A percentile compares a stretch with the other conserved stretches of the same genome.
These are phyloP conservation scores for Gaeumannomyces tritici DNA, from an alignment of 2,329 filamentous ascomycete species.

Conservation along the genomic window DNA sequence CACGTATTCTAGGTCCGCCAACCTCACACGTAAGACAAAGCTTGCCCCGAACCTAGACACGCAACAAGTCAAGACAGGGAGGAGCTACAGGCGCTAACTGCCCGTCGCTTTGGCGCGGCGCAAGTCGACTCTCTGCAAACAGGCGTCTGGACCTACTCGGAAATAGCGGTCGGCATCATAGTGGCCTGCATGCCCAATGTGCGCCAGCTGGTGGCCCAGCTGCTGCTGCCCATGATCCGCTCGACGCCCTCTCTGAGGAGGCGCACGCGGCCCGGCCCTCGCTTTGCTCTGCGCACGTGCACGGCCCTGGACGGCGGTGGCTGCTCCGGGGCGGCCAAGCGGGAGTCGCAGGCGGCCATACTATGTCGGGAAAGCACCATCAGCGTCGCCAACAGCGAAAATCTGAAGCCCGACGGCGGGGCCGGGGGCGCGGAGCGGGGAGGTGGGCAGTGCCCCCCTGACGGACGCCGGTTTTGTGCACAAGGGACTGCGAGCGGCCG, in stretches of 20 bases:
- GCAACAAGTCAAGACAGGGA: not conserved
- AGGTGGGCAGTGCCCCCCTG: not conserved
- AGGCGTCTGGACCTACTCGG: not conserved
- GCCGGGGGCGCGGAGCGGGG: too few species aligned
- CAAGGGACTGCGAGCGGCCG: too few species aligned
- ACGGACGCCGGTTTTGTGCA: too few species aligned
- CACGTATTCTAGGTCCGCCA: not conserved
- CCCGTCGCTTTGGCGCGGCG: fast-evolving
- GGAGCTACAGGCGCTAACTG: not conserved
- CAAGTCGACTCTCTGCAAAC: not conserved
- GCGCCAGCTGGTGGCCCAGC: not conserved
- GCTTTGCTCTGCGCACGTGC: not conserved
- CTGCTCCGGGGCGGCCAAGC: not conserved
- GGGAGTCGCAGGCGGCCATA: not conserved
- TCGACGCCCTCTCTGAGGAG: not conserved
- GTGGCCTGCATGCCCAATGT: constrained; percentile 2
- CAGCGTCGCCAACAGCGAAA: not conserved
- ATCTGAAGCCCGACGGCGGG: not conserved
- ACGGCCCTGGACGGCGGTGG: not conserved
- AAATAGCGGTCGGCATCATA: not conserved
- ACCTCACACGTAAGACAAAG: not conserved
- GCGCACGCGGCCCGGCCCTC: not conserved
- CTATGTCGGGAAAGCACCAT: not conserved
- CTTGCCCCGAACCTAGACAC: not conserved
- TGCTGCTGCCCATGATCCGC: not conserved